Base-by-base conservation (phyloP, 2,329 filamentous ascomycete species). In the Aureobasidium melanogenum region DNA sequence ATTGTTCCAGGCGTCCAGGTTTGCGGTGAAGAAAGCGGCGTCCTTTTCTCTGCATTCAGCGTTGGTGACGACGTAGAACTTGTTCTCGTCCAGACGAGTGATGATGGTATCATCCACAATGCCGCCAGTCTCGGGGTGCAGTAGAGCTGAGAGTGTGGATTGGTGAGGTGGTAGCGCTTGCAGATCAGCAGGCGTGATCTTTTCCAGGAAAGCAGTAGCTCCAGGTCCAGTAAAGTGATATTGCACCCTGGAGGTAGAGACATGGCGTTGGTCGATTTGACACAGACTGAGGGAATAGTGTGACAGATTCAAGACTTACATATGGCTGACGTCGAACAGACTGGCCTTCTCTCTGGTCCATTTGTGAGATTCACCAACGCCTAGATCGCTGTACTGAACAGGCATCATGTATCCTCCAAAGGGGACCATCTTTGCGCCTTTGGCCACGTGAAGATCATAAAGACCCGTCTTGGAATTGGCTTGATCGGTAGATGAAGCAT, bases 51-150 rank as follows among this genome's bases (percentile, higher is more conserved):
- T 83, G 75, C 92, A 96, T 39, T 86, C 94, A 28, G 93, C 94
- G 73, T 99, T 99, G 65, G 92, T 96, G 64, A 99, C 94, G 62
- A 97, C 86, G 75, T 97, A 96, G 79, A 92, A 97, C 32, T 66
- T 67, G 62, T 91, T 84, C 60, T 82, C 80, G 28, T 80, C 82
- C n/a, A 96, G 80, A 64, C 88, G 84, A 6, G 92, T 95, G 69
- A 99, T 87, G 68, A 99, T 87, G 5, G 89, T 91, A 76, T 99
- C 94, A 72, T 99, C 94, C 52, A 96, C 86, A 67, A 99, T 97
- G 54, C 94, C 94, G 44, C 94, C 94, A 0, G 87, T 92, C 14
- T 78, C 79, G 5, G 87, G 85, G 75, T 89, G 88, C 43, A 99
- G 80, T 34, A 99, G 81, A 2, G 87, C 86, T n/a, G 89, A 96